A percentile compares a stretch with the other conserved stretches of the same genome.
Evolutionary conservation across 148 eudicot species (phyloP).

Genomic region (Chenopodium quinoa): DNA sequence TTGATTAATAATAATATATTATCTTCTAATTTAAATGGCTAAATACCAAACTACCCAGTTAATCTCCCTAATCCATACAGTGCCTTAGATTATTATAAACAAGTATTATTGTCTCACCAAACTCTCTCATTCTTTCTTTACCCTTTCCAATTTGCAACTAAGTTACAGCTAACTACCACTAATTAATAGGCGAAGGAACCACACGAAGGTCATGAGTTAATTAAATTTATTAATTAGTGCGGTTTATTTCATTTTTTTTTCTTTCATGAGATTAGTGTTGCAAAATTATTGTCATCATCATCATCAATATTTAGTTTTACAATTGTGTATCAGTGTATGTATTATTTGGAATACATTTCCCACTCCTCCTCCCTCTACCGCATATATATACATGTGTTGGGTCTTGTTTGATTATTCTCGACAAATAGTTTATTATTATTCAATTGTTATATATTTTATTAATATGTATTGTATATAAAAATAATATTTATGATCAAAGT

Average conservation of each 20-base stretch:
- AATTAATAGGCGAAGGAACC: not conserved
- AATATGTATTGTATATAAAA: too few species aligned
- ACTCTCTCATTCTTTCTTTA: constrained; percentile 4
- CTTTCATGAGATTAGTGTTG: not conserved
- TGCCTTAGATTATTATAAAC: not conserved
- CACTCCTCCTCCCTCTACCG: too few species aligned
- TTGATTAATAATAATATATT: not conserved
- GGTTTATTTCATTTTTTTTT: not conserved
- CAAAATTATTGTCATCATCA: too few species aligned
- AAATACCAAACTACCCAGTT: not conserved
- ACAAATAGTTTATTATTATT: too few species aligned
- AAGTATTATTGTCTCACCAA: constrained; percentile 9
- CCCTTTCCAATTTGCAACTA: constrained; percentile 12
- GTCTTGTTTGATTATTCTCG: too few species aligned
- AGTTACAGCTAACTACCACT: constrained; percentile 19
- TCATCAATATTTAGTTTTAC: too few species aligned
- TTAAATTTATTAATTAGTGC: not conserved
- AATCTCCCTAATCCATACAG: constrained; percentile 6
- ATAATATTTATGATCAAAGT: too few species aligned
- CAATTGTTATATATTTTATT: too few species aligned
- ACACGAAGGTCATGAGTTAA: not conserved
- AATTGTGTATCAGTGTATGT: too few species aligned
- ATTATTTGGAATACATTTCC: too few species aligned
- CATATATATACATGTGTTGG: too few species aligned
- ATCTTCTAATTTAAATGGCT: constrained; percentile 1